These are phyloP conservation scores for Boeremia lycopersici DNA, from an alignment of 2,329 filamentous ascomycete genomes.

Conservation along the genomic window DNA sequence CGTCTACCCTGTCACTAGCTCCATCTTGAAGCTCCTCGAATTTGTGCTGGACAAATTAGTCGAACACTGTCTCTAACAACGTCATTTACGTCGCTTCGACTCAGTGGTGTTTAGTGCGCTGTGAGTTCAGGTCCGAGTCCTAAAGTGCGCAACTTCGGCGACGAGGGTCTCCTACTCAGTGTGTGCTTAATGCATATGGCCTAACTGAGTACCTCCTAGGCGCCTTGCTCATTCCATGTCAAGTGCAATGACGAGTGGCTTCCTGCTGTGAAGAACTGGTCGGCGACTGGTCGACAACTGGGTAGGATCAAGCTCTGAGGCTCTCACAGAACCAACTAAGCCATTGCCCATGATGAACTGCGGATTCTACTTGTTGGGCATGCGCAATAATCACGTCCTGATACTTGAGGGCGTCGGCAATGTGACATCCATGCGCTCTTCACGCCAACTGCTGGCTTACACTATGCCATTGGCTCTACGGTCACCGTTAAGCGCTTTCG, in stretches of 20 bases:
- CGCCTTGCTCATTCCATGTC: background rate
- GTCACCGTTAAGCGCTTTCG: background rate
- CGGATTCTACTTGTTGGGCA: background rate
- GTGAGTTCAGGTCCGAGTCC: background rate
- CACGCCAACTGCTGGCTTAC: background rate
- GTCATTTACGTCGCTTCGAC: constrained; percentile 2
- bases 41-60: background rate
- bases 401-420: background rate
- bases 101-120: background rate
- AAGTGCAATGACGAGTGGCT: background rate
- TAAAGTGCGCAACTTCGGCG: background rate
- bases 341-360: background rate
- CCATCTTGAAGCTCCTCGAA: background rate
- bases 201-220: background rate
- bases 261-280: background rate
- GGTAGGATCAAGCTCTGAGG: background rate
- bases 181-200: constrained; percentile 1
- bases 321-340: background rate
- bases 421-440: background rate
- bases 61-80: background rate
- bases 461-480: background rate
- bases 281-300: too few species aligned
- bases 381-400: background rate
- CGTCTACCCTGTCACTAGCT: background rate
- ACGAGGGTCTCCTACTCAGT: background rate